Evolutionary conservation across 371 early-diverging fungal genomes (phyloP).

Genomic region (Lichtheimia corymbifera): DNA sequence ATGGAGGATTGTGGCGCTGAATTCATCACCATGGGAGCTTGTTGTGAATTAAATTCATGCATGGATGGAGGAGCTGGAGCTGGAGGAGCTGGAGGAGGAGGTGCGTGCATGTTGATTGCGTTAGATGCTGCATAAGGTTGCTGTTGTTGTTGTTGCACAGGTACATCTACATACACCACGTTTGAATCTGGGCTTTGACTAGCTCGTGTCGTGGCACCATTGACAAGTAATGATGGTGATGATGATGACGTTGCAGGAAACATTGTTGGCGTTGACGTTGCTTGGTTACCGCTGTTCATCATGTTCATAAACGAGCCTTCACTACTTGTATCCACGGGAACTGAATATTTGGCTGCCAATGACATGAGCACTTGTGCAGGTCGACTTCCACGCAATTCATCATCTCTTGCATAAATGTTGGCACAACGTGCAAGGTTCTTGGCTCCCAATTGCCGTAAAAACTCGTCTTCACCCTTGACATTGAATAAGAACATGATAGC

Average conservation of each 20-base stretch:
- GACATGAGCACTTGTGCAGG: constrained; percentile 14
- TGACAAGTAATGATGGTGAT: too few species aligned
- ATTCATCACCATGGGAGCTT: too few species aligned
- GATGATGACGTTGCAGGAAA: too few species aligned
- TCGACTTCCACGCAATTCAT: constrained; percentile 14
- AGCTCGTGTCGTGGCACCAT: too few species aligned
- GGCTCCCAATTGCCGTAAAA: constrained; percentile 21
- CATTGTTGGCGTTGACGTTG: not conserved
- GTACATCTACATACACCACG: not conserved
- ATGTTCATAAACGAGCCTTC: not conserved
- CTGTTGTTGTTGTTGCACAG: not conserved
- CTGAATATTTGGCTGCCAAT: not conserved
- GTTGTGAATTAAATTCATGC: too few species aligned
- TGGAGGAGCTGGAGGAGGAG: not conserved
- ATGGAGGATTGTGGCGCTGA: too few species aligned
- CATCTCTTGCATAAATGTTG: constrained; percentile 14
- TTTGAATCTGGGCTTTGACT: too few species aligned
- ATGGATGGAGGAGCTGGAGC: not conserved
- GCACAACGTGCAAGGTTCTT: constrained; percentile 26
- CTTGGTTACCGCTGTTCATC: not conserved
- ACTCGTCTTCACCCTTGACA: constrained; percentile 32
- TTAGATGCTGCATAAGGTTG: not conserved
- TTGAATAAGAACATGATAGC: constrained; percentile 45
- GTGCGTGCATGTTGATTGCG: not conserved
- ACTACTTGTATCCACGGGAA: not conserved